Base-by-base conservation (phyloP, 139 green algal species). In the Marvania coccoides region DNA sequence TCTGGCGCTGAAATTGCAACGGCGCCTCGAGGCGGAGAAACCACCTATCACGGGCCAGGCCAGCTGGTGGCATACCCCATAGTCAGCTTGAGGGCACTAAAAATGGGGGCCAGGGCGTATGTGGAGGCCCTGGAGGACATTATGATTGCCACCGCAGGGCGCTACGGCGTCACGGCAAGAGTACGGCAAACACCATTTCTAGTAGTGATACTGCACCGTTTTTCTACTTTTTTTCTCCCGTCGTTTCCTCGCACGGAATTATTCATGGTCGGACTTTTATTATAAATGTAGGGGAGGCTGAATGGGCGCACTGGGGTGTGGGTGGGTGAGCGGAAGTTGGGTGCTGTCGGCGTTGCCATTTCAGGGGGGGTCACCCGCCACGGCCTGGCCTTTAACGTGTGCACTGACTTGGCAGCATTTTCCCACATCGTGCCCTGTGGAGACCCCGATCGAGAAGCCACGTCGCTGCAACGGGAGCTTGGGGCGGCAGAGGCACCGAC, bases 61-160 rank as follows among this genome's bases (percentile, higher is more conserved):
- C 92, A 98, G 81, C 57, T 93, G 23, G 87, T 98, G 6, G 71
- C 86, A 1, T 99, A 99, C 67, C 94, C 94, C 0, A 87, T 98
- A 0, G 23, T 97, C 0, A 79, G 76, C 48, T 65, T 98, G 40
- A 48, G 81, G 2, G 38, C 62, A 33, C 69, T 85, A 51, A 36
- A 68, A 0, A 39, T 96, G 4, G 94, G 92, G 0, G 82, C 88
- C 0, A 73, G 94, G 1, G 71, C 69, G 0, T 99, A 88, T 69
- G 89, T 99, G 38, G 90, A 98, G 72, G 74, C 63, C 0, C 72
- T 98, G 19, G 93, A 98, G 64, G 87, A 97, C 62, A 69, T 77
- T 0, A 76, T 97, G 47, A 73, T 98, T 0, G 56, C 47, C 23
- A 75, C 72, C 3, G 51, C 75, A 6, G 81, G 71, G 23, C 45